Evolutionary conservation across 2,329 filamentous ascomycete species (phyloP).

Genomic region (Karstenula rhodostoma): DNA sequence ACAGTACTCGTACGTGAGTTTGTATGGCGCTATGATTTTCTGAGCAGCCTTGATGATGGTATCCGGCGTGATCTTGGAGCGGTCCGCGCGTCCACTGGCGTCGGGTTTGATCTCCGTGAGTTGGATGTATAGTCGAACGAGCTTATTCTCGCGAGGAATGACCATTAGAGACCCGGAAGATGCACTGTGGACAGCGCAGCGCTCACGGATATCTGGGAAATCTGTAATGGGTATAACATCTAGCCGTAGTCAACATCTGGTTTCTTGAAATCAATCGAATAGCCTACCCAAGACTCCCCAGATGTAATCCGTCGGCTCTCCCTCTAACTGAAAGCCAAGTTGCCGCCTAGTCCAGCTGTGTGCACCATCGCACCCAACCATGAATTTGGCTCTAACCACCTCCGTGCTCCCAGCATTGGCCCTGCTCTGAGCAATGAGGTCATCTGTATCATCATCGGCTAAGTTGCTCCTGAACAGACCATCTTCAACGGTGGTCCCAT

Average conservation of each 20-base stretch:
- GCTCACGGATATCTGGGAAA: slow-evolving; percentile 67
- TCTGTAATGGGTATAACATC: slow-evolving; percentile 64
- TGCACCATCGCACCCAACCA: slow-evolving; percentile 74
- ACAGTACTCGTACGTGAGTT: slow-evolving; percentile 68
- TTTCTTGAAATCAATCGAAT: neutral
- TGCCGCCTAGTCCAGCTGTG: slow-evolving; percentile 70
- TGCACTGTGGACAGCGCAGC: slow-evolving; percentile 66
- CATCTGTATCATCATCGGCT: slow-evolving; percentile 64
- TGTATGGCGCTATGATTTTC: slow-evolving; percentile 72
- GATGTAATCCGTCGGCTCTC: slow-evolving; percentile 63
- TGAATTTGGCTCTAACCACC: slow-evolving; percentile 65
- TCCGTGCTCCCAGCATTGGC: slow-evolving; percentile 50
- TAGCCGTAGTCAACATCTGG: slow-evolving; percentile 22
- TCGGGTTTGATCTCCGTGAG: slow-evolving; percentile 60
- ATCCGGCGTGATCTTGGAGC: slow-evolving; percentile 69
- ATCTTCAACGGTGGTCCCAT: slow-evolving; percentile 51
- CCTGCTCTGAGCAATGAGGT: slow-evolving; percentile 55
- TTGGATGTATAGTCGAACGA: slow-evolving; percentile 73
- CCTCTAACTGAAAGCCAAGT: slow-evolving; percentile 64
- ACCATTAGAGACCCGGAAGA: slow-evolving; percentile 68
- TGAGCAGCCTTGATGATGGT: slow-evolving; percentile 69
- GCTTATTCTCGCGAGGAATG: slow-evolving; percentile 69
- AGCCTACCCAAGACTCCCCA: slow-evolving; percentile 59
- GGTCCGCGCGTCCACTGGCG: slow-evolving; percentile 59
- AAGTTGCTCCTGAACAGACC: slow-evolving; percentile 69